Evolutionary conservation across 108 stramenopile genomes (phyloP), one percentile per base, ranked within the genome.

Genomic region (Skeletonema tropicum): DNA sequence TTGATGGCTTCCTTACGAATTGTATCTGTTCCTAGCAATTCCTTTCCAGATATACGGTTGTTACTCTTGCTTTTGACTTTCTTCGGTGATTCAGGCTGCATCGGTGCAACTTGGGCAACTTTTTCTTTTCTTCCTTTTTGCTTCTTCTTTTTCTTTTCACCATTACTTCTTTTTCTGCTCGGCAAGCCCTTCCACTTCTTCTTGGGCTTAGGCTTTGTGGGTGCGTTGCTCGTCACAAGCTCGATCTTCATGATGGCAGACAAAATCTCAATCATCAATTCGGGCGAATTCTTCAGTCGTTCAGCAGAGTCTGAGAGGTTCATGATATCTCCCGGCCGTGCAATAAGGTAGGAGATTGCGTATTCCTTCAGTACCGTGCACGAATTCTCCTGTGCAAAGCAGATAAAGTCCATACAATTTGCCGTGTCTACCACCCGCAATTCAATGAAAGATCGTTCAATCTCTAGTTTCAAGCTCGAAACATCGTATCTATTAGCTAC

Each of bases 401-500:
- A 55, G 52, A 55, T 55, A 11, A 55, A 55, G 52, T 55, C 52
- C 2, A 55, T 5, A 23, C 52, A 55, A 23, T 55, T 55, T 55
- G 52, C 25, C 23, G 52, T 23, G 23, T 55, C 52, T 10, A 55
- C 23, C 52, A 25, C 52, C 2, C 52, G 19, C 25, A 25, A 2
- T 35, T 62, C 36, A 10, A 62, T 6, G 11, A 36, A 38, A 10
- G 35, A 17, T 36, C 39, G n/a, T 38, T 62, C 61, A 8, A 38
- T 38, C 61, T 33, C 17, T 21, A 13, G 35, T 19, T 62, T 62
- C 39, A 62, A 19, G n/a, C 61, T 21, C 17, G 61, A 19, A 19
- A 62, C 9, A 33, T 10, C 61, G 35, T 36, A 62, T 38, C 61
- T 62, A 38, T 62, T 21, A 2, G 61, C 61, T 19, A 33, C 61